Percentiles rank a stretch among this genome's conserved stretches.
phyloP scores from a whole-genome alignment of 306 rosid species.

The Lithocarpus polystachyus region DNA sequence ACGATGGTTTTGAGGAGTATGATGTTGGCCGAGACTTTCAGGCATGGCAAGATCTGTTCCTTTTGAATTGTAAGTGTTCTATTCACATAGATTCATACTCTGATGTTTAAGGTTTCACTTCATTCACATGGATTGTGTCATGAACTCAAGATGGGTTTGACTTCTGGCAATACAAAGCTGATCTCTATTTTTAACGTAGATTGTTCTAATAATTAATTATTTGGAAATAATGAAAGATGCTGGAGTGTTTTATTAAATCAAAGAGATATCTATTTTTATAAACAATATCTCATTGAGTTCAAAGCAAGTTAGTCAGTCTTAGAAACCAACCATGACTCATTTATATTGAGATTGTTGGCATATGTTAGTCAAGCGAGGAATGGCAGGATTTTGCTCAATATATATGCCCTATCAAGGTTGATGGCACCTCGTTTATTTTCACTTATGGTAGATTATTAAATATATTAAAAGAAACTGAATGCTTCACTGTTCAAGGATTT shows the following conservation, averaged over 20 bases:
- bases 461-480: no score
- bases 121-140: not conserved
- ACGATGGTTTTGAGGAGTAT: no score
- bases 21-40: slow-evolving; percentile 59
- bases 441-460: not conserved
- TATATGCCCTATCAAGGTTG: not conserved
- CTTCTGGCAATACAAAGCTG: not conserved
- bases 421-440: not conserved
- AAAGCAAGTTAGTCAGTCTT: not conserved
- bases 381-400: not conserved
- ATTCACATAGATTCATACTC: not conserved
- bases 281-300: no score
- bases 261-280: no score
- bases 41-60: slow-evolving; percentile 52
- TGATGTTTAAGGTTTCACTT: not conserved
- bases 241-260: not conserved
- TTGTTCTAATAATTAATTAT: not conserved
- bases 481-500: no score
- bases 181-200: not conserved
- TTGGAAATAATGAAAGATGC: not conserved
- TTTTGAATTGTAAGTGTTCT: not conserved
- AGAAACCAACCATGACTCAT: not conserved
- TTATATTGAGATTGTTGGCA: not conserved
- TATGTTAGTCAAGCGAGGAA: no score
- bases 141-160: not conserved